Percentiles rank a stretch among this genome's conserved stretches.
These are phyloP conservation scores for Lentinula guzmanii DNA, from an alignment of 768 basidiomycete genomes.

Conservation along the genomic window DNA sequence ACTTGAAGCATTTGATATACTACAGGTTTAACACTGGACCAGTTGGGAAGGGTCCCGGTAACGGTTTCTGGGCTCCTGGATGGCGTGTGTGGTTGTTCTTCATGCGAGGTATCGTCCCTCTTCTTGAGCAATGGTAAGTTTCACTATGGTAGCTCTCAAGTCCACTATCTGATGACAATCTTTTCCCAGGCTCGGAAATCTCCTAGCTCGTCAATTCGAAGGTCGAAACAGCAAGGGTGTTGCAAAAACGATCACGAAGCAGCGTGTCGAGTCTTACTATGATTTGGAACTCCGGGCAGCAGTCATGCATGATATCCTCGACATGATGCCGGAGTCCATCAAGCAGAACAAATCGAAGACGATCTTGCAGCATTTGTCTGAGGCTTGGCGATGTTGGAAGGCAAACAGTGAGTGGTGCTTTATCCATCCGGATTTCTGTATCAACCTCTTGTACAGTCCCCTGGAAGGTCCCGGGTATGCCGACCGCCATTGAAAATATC, in stretches of 20 bases:
- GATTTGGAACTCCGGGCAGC: slow-evolving; percentile 96
- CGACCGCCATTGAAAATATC: slow-evolving; percentile 98
- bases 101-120: slow-evolving; percentile 97
- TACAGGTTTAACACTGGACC: slow-evolving; percentile 99
- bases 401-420: slow-evolving; percentile 64
- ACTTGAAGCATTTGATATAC: slow-evolving; percentile 96
- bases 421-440: background rate
- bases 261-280: slow-evolving; percentile 97
- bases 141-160: background rate
- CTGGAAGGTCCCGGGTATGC: slow-evolving; percentile 99
- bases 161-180: background rate
- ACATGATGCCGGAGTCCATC: slow-evolving; percentile 99
- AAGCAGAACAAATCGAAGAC: slow-evolving; percentile 99
- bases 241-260: slow-evolving; percentile 98
- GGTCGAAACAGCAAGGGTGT: slow-evolving; percentile 95
- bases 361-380: slow-evolving; percentile 94
- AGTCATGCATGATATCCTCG: slow-evolving; percentile 99
- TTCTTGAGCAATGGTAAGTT: slow-evolving; percentile 86
- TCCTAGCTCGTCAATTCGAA: slow-evolving; percentile 97
- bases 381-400: slow-evolving; percentile 98
- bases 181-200: slow-evolving; percentile 71
- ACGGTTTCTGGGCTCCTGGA: slow-evolving; percentile 99
- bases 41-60: slow-evolving; percentile 97
- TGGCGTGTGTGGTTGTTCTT: slow-evolving; percentile 99
- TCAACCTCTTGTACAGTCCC: slow-evolving; percentile 50